Evolutionary conservation across 305 asterid genomes (phyloP), one percentile per base, ranked within the genome.

Genomic region (Solanum hybrid): DNA sequence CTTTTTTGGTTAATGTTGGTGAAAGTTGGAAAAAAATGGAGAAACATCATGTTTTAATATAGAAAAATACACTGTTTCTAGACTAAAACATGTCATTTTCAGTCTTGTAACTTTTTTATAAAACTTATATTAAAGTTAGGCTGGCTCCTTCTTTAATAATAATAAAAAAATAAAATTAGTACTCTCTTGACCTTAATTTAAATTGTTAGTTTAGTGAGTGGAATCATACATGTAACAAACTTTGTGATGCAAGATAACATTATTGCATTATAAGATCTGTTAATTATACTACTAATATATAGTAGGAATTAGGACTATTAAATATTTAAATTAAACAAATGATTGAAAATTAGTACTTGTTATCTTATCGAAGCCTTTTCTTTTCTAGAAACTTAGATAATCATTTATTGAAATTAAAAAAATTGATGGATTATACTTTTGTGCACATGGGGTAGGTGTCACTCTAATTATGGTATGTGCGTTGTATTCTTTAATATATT

Each of bases 391-490:
- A 79, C 33, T 61, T 37, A 79, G 22, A n/a, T 79, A 79, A 79
- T 79, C 86, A 79, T 79, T n/a, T n/a, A 22, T n/a, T 79, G 33
- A 36, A 79, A 79, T 79, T 36, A n/a, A 79, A 61, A 61, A 36
- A 36, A 79, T n/a, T 79, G 11, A 79, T 11, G 57, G 61, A 79
- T 36, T 11, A 79, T 79, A 36, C 86, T 79, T 79, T 79, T 36
- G 22, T 79, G 61, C 86, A 79, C 86, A 79, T 79, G 86, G 31
- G 86, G 22, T 79, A 79, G 85, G 85, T 79, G 57, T 79, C 85
- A 79, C 76, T 57, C 88, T 84, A 84, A 84, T 84, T 84, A 84
- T 84, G 88, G 22, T 84, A 3, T 84, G 75, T 84, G 76, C 31
- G 88, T 57, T 84, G 88, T 75, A 84, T 84, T 31, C 76, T 51